These are phyloP conservation scores for Trametes sp. DNA, from an alignment of 1,284 basidiomycete genomes.

Conservation along the genomic window DNA sequence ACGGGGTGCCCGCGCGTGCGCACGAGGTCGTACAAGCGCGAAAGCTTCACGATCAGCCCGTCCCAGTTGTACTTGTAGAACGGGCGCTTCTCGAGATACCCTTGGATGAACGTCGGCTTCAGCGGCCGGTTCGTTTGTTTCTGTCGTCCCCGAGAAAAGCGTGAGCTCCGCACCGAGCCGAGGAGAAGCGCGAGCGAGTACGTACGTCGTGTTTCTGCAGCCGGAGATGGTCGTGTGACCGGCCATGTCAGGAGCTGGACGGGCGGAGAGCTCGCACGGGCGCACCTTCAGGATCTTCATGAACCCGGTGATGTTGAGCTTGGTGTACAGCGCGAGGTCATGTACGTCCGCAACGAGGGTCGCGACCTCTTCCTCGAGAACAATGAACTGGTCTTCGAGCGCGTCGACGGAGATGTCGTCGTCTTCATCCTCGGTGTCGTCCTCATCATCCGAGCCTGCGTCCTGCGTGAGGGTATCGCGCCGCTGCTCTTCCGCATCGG, in stretches of 20 bases:
- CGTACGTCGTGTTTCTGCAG: constrained; percentile 82
- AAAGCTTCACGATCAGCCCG: constrained; percentile 95
- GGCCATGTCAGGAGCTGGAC: constrained; percentile 9
- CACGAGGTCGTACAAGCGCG: constrained; percentile 95
- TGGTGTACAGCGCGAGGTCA: constrained; percentile 94
- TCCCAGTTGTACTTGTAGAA: constrained; percentile 97
- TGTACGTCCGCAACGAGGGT: constrained; percentile 98
- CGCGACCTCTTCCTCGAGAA: constrained; percentile 94
- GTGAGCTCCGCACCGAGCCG: background rate
- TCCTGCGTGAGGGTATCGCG: constrained; percentile 65
- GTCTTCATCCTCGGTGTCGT: constrained; percentile 65
- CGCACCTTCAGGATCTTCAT: constrained; percentile 96
- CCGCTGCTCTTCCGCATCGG: constrained; percentile 68
- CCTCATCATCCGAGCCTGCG: constrained; percentile 73
- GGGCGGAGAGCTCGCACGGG: constrained; percentile 6
- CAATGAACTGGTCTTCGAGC: constrained; percentile 89
- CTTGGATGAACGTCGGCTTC: constrained; percentile 82
- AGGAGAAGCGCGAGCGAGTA: constrained; percentile 12
- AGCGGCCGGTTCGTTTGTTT: constrained; percentile 80
- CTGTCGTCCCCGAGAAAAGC: constrained; percentile 46
- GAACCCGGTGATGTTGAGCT: constrained; percentile 98
- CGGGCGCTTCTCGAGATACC: constrained; percentile 93
- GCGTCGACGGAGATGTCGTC: constrained; percentile 75
- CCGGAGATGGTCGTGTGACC: constrained; percentile 14
- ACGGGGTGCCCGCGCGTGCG: constrained; percentile 95